phyloP scores from a whole-genome alignment of 495 filamentous ascomycete species.

The Penicillium ucsense region DNA sequence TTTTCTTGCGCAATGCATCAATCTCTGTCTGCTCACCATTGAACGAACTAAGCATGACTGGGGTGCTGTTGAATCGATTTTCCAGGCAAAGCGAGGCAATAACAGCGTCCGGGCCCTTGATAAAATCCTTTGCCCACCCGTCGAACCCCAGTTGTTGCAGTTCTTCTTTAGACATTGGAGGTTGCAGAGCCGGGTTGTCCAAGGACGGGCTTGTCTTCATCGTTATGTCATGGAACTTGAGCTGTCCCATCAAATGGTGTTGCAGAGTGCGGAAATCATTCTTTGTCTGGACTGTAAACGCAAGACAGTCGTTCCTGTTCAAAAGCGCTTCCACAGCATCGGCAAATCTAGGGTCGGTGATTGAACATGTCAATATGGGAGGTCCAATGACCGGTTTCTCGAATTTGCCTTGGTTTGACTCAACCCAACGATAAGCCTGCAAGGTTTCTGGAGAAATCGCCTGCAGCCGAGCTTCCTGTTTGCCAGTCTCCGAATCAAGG shows the following conservation, averaged over 20 bases:
- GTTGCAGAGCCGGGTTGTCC: constrained; percentile 35
- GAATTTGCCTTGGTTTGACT: constrained; percentile 59
- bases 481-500: constrained; percentile 68
- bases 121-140: constrained; percentile 63
- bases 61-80: constrained; percentile 54
- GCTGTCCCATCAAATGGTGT: constrained; percentile 23
- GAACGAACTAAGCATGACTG: constrained; percentile 51
- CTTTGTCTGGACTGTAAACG: constrained; percentile 65
- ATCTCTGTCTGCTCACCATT: constrained; percentile 45
- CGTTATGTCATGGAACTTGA: constrained; percentile 55
- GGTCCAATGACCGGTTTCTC: constrained; percentile 79
- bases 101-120: constrained; percentile 76
- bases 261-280: constrained; percentile 65
- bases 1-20: constrained; percentile 42
- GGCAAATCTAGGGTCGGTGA: constrained; percentile 66
- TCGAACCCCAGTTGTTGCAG: constrained; percentile 59
- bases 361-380: constrained; percentile 67
- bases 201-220: constrained; percentile 46
- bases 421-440: constrained; percentile 71
- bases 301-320: constrained; percentile 48
- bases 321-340: constrained; percentile 67
- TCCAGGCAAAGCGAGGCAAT: constrained; percentile 76
- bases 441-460: constrained; percentile 49
- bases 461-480: constrained; percentile 55
- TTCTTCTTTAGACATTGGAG: constrained; percentile 46